Evolutionary conservation across 2,329 filamentous ascomycete genomes (phyloP), one percentile per base, ranked within the genome.

Genomic region (Xylaria sp.): DNA sequence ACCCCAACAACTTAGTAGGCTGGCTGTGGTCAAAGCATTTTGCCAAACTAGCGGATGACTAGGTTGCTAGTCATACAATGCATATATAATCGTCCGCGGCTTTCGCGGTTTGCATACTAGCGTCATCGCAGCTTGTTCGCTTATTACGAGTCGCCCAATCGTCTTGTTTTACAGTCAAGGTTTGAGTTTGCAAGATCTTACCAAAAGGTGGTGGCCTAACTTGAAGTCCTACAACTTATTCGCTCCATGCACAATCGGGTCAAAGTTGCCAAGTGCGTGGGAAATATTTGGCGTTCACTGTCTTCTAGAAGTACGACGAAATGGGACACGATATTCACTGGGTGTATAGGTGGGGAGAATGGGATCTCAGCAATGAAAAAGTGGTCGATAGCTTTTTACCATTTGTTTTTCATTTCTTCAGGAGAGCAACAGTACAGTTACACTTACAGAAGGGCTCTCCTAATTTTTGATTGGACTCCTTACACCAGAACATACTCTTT

Each of bases 1-100:
- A 99, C 80, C 83, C 89, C 1, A 86, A 84, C 11, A 88, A 92
- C 72, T 87, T 90, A 72, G 90, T 98, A 40, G 96, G 96, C 60
- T 99, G 96, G 96, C 97, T 99, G 76, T 99, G 96, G 96, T 97
- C 94, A 76, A 97, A 97, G 80, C 96, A 99, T 82, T 99, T 99
- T 84, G 92, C 92, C 62, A 89, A 88, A 77, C 77, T 89, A 71
- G 87, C 87, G 58, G 87, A 89, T 76, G 77, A 79, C 59, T 79
- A 77, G 58, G 44, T 33, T 20, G 17, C 33, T 38, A 64, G 23
- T 9, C 13, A 40, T 11, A 36, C 3, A 26, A 28, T 26, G 13
- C 33, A 69, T 60, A 69, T 59, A 61, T 57, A 48, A 42, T 13
- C 23, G 26, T 20, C 31, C 40, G 26, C n/a, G 28, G 31, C 46